Base-by-base conservation (phyloP, 2,329 filamentous ascomycete genomes). In the Curvularia eragrostidis region DNA sequence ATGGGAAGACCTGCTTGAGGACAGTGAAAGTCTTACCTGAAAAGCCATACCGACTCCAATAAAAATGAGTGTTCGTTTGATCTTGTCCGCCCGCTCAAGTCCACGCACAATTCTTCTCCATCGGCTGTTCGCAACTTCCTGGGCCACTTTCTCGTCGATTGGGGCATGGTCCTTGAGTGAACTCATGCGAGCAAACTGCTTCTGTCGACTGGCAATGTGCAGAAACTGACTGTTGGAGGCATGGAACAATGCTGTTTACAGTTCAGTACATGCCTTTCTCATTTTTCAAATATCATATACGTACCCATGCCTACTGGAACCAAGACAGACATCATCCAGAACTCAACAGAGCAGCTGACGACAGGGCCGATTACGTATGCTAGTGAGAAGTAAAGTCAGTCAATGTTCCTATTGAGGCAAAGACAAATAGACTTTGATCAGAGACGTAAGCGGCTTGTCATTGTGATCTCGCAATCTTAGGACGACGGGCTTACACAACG, bases 191-290 rank as follows among this genome's bases (percentile, higher is more conserved):
- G 70, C 66, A 34, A 67, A 73, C 26, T 71, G 70, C 60, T 72
- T 73, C 55, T 75, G 72, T 38, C 70, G 69, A 36, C 68, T 71
- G 2, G 71, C 70, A 34, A 74, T 58, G 30, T 75, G 65, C 32
- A 74, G 48, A 38, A 75, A 75, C 49, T 75, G 72, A n/a, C 68
- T 73, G 51, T 75, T 75, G n/a, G 72, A 65, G 2, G 71, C 68
- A 47, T 74, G 71, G 41, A 75, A 74, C 49, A 75, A 56, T 8
- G 71, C 71, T 52, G 26, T n/a, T 43, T 8, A 10, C 6, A 13
- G 15, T 3, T 44, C 13, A 52, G 41, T 18, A 28, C 5, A 18
- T 44, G 39, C 9, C 9, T 34, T 21, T n/a, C n/a, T n/a, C 13
- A 7, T 15, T 23, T 12, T 15, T 19, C 30, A 13, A 3, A 12